A percentile compares a stretch with the other conserved stretches of the same genome.
phyloP scores from a whole-genome alignment of 176 grass and related monocot genomes.

The Tuctoria greenei region DNA sequence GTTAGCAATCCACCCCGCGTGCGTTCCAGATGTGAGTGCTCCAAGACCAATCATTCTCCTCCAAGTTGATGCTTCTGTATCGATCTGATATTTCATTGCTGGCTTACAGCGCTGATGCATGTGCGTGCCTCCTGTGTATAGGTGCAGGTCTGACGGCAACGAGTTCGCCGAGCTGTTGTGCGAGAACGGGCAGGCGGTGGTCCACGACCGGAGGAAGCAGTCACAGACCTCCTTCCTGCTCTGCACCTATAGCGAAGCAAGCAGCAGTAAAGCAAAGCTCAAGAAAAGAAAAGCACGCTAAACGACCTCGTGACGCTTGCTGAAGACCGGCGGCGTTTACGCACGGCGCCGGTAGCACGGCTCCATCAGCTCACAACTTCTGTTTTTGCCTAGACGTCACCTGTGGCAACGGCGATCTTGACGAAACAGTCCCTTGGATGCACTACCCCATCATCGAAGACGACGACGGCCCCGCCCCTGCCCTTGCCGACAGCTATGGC shows the following conservation, averaged over 20 bases:
- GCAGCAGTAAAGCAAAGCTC: slow-evolving; percentile 40
- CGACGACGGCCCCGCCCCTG: slow-evolving; percentile 23
- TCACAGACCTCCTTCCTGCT: slow-evolving; percentile 37
- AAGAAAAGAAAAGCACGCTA: slow-evolving; percentile 29
- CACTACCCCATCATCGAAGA: slow-evolving; percentile 46
- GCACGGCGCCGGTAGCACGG: slow-evolving; percentile 24
- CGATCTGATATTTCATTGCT: not conserved
- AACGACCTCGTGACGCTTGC: not conserved
- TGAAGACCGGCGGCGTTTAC: slow-evolving; percentile 21
- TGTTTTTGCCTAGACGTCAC: slow-evolving; percentile 7
- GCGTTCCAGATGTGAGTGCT: slow-evolving; percentile 37
- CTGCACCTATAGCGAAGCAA: slow-evolving; percentile 5
- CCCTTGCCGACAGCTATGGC: slow-evolving; percentile 24
- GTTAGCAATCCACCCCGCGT: not conserved
- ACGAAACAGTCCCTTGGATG: slow-evolving; percentile 48
- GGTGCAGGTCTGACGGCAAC: slow-evolving; percentile 43
- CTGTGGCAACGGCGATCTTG: slow-evolving; percentile 34
- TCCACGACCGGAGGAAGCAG: slow-evolving; percentile 41
- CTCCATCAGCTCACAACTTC: slow-evolving; percentile 23
- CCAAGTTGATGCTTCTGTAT: not conserved
- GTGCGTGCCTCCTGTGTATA: not conserved
- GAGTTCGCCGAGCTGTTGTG: slow-evolving; percentile 53
- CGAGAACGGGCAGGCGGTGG: slow-evolving; percentile 58
- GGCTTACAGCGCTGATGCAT: slow-evolving; percentile 12
- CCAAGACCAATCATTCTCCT: not conserved